phyloP scores from a whole-genome alignment of 2,329 filamentous ascomycete genomes.

The Didymellaceae sp. region DNA sequence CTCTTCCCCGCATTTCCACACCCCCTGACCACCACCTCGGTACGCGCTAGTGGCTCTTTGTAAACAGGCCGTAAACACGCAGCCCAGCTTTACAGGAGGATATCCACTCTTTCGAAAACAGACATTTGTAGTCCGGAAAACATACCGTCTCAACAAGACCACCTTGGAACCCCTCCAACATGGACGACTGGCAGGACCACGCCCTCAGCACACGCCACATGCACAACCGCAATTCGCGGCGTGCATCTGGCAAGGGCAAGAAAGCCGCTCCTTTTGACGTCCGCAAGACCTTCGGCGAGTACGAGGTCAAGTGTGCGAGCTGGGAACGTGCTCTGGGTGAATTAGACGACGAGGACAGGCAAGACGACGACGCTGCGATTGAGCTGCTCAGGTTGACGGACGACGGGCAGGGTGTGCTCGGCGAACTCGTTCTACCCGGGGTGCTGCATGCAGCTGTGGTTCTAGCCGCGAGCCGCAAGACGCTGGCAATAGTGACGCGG shows the following conservation, averaged over 20 bases:
- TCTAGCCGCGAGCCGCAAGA: slow-evolving; percentile 27
- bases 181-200: slow-evolving; percentile 37
- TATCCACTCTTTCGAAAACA: background rate
- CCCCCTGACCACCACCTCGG: background rate
- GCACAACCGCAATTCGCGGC: slow-evolving; percentile 28
- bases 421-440: slow-evolving; percentile 25
- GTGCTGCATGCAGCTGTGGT: slow-evolving; percentile 23
- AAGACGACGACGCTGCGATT: slow-evolving; percentile 17
- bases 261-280: slow-evolving; percentile 28
- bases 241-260: slow-evolving; percentile 19
- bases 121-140: background rate
- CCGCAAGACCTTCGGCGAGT: slow-evolving; percentile 32
- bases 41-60: background rate
- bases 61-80: background rate
- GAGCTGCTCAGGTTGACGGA: slow-evolving; percentile 31
- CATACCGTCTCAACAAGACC: background rate
- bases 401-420: slow-evolving; percentile 28
- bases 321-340: slow-evolving; percentile 22
- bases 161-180: background rate
- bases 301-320: slow-evolving; percentile 29
- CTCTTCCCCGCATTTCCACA: slow-evolving; percentile 15
- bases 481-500: slow-evolving; percentile 15
- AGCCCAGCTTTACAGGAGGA: too few relatives aligned
- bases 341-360: background rate
- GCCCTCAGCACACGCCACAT: slow-evolving; percentile 34